Conservation (phyloP, 805 yeast genomes). For the Wickerhamiella slavikovae region DNA sequence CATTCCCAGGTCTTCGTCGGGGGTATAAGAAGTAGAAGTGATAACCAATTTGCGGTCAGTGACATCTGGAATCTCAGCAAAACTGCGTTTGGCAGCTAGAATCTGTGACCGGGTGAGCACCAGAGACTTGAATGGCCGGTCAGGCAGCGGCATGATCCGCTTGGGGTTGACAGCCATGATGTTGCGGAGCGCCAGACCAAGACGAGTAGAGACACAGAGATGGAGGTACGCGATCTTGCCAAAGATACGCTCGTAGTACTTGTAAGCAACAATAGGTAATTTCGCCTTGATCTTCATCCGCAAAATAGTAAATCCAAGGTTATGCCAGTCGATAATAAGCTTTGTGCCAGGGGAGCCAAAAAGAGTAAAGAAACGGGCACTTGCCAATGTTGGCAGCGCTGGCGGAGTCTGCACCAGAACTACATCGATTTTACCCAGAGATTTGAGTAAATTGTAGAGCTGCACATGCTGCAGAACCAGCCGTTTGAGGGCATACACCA, state of each 20-base stretch:
- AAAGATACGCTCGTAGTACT: slow-evolving; percentile 39
- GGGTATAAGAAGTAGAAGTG: slow-evolving; percentile 85
- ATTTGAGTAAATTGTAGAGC: slow-evolving; percentile 13
- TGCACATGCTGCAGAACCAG: slow-evolving; percentile 33
- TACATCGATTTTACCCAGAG: slow-evolving; percentile 30
- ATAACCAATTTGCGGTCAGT: slow-evolving; percentile 55
- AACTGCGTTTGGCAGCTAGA: slow-evolving; percentile 18
- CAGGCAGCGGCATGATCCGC: slow-evolving; percentile 52
- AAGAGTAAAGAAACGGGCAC: slow-evolving; percentile 34
- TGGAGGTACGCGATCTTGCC: slow-evolving; percentile 49
- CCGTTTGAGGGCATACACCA: slow-evolving; percentile 37
- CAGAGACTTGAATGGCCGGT: slow-evolving; percentile 54
- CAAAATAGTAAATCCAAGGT: slow-evolving; percentile 68
- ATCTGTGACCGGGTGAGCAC: slow-evolving; percentile 24
- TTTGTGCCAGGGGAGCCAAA: slow-evolving; percentile 31
- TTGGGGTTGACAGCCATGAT: slow-evolving; percentile 32
- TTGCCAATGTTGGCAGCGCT: slow-evolving; percentile 55
- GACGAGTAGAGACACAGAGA: slow-evolving; percentile 57
- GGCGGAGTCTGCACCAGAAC: slow-evolving; percentile 78
- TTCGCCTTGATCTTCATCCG: slow-evolving; percentile 38
- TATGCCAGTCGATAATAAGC: slow-evolving; percentile 89
- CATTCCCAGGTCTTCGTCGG: slow-evolving; percentile 72
- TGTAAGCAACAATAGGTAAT: slow-evolving; percentile 40
- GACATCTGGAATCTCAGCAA: slow-evolving; percentile 19
- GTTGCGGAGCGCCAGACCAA: slow-evolving; percentile 37